Base-by-base conservation (phyloP, 176 grass and related monocot species). In the Oryza coarctata region DNA sequence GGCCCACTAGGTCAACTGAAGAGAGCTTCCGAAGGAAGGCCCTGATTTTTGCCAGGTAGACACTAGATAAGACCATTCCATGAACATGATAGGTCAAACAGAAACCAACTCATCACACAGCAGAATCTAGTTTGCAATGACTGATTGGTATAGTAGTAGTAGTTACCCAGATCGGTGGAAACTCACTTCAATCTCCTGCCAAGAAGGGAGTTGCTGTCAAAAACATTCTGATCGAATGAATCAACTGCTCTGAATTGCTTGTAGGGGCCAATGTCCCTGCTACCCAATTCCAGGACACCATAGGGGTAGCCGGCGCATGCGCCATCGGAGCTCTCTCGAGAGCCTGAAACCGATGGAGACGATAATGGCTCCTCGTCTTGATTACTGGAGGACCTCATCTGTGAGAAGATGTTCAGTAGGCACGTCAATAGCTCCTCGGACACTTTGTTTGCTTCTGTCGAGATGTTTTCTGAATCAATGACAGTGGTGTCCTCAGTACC, bases 391-490 rank as follows among this genome's bases (percentile, higher is more conserved):
- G 84, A 82, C 70, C 89, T 88, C 80, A 85, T 83, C 74, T 82
- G 79, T 26, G 89, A 93, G 83, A 97, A 91, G 71, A 97, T 88
- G 71, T 35, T 80, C 60, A 89, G 22, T 20, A 97, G 88, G 47
- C 94, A 94, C 49, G 63, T 92, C 76, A 97, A 63, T 13, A 92
- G 88, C 77, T 94, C 94, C 60, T 94, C 94, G 3, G 91, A 90
- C 44, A 92, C 79, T 49, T 77, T 85, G 85, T 92, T 97, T 61
- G 87, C 89, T 14, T 72, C 38, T 26, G 79, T 83, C 26, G 64
- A 75, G 33, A 15, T 62, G 63, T 75, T 83, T 26, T 82, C 83
- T 65, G 80, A 68, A 83, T 64, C 66, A 64, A 58, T 61, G 52
- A 31, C 70, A 58, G 39, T 75, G 70, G 12, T 70, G 12, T 76